Evolutionary conservation across 2,329 filamentous ascomycete species (phyloP), one percentile per base, ranked within the genome.

Genomic region (Fusarium dimerum): DNA sequence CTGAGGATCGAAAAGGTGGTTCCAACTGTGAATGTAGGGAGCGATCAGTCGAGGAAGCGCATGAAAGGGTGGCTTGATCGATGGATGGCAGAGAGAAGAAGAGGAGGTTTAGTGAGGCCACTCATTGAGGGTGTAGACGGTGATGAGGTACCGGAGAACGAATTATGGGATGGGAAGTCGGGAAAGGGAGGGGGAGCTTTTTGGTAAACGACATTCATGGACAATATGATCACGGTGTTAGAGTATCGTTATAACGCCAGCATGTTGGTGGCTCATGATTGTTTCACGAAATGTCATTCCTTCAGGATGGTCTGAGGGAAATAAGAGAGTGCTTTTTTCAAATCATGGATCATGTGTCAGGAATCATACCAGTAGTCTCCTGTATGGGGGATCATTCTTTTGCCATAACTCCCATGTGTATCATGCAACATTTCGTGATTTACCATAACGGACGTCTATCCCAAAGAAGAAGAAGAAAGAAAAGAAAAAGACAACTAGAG

Each of bases 1-100:
- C 70, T 99, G 69, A 78, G 89, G 51, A 95, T 99, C 59, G 92
- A 93, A 58, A 90, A 87, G 72, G 83, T 99, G 7, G 88, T 99
- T 15, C 94, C 94, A 0, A 99, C 94, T 0, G 94, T 99, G 4
- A 97, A 99, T 51, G 81, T 87, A 1, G 84, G 83, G 2, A 85
- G 79, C 64, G 83, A 85, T 53, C 70, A 73, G 48, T 76, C 78
- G 3, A 71, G 84, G 45, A 77, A 75, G 59, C 76, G 81, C 55
- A 87, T 87, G 84, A 86, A 83, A 72, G 75, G 66, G 3, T 88
- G 85, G 85, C 78, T 79, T 16, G 85, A 88, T 60, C 74, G 80
- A 43, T 88, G 85, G 85, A 64, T 83, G 56, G 69, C 73, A 0
- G 84, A 87, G 69, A 70, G 84, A 66, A 73, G 80, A 54, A 77